Conservation (phyloP, 176 grass and related monocot genomes). For the Oryza meyeriana region DNA sequence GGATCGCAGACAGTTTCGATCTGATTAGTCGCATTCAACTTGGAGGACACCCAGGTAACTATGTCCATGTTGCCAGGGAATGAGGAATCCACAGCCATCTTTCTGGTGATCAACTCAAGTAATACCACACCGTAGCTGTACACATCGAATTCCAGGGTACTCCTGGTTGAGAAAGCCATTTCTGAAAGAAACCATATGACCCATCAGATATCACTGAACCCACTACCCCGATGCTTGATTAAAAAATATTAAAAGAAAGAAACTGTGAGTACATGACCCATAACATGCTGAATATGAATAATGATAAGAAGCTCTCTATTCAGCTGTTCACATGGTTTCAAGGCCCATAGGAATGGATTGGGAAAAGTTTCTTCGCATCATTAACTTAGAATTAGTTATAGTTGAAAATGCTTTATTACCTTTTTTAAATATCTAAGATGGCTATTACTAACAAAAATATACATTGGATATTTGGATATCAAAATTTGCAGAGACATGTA, state of each 20-base stretch:
- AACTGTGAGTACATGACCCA: not conserved
- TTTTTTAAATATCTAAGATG: not conserved
- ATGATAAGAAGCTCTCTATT: not conserved
- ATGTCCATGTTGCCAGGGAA: constrained; percentile 52
- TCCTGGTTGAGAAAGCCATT: constrained; percentile 60
- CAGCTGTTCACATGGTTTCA: not conserved
- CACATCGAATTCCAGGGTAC: constrained; percentile 51
- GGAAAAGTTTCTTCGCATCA: not conserved
- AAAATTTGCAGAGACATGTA: not conserved
- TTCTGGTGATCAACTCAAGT: constrained; percentile 74
- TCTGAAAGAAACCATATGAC: constrained; percentile 29
- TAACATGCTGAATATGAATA: not conserved
- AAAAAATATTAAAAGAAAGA: not conserved
- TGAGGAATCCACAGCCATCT: constrained; percentile 46
- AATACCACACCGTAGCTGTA: constrained; percentile 88
- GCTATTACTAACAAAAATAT: not conserved
- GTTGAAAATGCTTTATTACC: not conserved
- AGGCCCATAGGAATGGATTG: not conserved
- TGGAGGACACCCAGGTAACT: constrained; percentile 47
- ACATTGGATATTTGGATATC: not conserved
- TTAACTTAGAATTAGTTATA: not conserved
- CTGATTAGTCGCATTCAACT: constrained; percentile 24
- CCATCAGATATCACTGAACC: not conserved
- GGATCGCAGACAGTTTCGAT: constrained; percentile 53
- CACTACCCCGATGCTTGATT: not conserved